Conservation (phyloP, 257 asterid species). For the Nicotiana knightiana region DNA sequence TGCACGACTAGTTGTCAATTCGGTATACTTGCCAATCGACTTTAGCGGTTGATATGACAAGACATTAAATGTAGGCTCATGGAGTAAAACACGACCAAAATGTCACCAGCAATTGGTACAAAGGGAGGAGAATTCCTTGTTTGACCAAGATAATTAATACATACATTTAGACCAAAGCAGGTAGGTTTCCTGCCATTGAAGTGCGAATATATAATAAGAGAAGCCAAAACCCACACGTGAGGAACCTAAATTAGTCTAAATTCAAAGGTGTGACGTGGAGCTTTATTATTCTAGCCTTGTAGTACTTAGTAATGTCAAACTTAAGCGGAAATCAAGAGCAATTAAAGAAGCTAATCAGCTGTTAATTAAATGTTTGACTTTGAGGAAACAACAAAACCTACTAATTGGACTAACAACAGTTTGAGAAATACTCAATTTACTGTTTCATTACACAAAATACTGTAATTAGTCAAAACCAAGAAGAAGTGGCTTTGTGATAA, state of each 20-base stretch:
- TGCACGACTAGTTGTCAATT: neutral
- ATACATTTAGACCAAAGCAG: neutral
- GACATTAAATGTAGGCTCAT: neutral
- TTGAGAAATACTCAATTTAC: neutral
- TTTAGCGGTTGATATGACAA: neutral
- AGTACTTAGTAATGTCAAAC: neutral
- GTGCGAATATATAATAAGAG: neutral
- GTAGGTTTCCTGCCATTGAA: neutral
- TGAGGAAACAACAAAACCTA: slow-evolving; percentile 37
- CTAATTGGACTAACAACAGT: slow-evolving; percentile 26
- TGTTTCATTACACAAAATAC: neutral
- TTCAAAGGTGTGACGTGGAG: slow-evolving; percentile 7
- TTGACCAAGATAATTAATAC: neutral
- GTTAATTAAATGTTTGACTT: slow-evolving; percentile 33
- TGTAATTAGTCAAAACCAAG: neutral
- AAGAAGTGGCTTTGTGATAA: neutral
- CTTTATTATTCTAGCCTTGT: neutral
- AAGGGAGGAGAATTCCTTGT: neutral
- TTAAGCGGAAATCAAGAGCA: neutral
- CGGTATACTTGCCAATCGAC: slow-evolving; percentile 13
- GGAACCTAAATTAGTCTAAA: neutral
- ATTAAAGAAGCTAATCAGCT: neutral
- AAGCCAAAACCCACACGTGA: slow-evolving; percentile 15
- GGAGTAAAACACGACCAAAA: neutral
- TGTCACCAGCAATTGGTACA: slow-evolving; percentile 9